Conservation (phyloP, 2,329 filamentous ascomycete genomes). For the Neodidymelliopsis sp. region DNA sequence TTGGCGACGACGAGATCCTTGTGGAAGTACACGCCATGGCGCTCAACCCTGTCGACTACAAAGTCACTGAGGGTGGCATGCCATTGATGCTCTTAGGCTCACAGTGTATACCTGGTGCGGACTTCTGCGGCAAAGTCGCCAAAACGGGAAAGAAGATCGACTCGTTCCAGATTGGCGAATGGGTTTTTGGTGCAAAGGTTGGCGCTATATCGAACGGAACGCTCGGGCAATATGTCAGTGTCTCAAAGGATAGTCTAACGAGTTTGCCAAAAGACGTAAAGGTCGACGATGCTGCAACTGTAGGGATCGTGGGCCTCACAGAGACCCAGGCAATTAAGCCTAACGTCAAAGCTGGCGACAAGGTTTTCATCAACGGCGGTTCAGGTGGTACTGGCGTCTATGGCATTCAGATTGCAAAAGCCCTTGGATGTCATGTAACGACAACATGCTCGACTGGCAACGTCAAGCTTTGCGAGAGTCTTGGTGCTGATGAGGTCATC, state of each 20-base stretch:
- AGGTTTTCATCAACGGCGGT: constrained; percentile 70
- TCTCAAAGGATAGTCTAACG: constrained; percentile 27
- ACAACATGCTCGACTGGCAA: constrained; percentile 66
- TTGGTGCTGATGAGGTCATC: constrained; percentile 71
- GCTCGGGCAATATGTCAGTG: constrained; percentile 49
- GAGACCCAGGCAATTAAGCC: constrained; percentile 50
- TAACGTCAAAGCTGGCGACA: constrained; percentile 53
- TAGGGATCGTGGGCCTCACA: constrained; percentile 50
- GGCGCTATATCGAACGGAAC: constrained; percentile 44
- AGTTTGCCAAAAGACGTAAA: constrained; percentile 36
- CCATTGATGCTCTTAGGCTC: constrained; percentile 45
- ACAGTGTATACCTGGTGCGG: constrained; percentile 54
- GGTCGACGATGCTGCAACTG: constrained; percentile 46
- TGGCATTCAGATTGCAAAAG: constrained; percentile 70
- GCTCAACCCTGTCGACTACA: constrained; percentile 72
- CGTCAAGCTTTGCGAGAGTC: constrained; percentile 61
- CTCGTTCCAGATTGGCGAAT: constrained; percentile 45
- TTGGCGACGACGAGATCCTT: constrained; percentile 58
- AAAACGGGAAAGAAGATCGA: constrained; percentile 37
- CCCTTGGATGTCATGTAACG: constrained; percentile 65
- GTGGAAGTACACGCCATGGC: constrained; percentile 62
- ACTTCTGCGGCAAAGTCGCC: constrained; percentile 61
- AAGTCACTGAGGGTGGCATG: constrained; percentile 61
- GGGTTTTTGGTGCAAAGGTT: constrained; percentile 50
- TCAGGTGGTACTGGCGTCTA: constrained; percentile 68